Evolutionary conservation across 2,329 filamentous ascomycete species (phyloP).

Genomic region (Colletotrichum tropicicola): DNA sequence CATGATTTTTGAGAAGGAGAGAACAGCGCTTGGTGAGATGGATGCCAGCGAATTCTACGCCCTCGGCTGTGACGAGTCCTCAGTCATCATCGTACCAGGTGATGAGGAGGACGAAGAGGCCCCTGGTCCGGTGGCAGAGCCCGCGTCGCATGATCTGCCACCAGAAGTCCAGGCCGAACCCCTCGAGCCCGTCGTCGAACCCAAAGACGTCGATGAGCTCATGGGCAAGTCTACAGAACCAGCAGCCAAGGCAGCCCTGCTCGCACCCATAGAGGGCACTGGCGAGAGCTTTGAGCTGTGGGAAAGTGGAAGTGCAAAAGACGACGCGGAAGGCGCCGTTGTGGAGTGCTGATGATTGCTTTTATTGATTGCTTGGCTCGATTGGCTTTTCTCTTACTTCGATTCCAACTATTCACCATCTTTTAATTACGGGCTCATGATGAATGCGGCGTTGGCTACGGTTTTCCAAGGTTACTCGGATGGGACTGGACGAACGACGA

Average conservation of each 20-base stretch:
- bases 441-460: slow-evolving; percentile 25
- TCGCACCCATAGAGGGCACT: slow-evolving; percentile 66
- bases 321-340: slow-evolving; percentile 53
- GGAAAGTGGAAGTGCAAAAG: slow-evolving; percentile 74
- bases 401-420: slow-evolving; percentile 29
- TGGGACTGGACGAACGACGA: slow-evolving; percentile 6
- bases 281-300: slow-evolving; percentile 73
- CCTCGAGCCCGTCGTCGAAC: slow-evolving; percentile 28
- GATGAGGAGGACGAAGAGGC: slow-evolving; percentile 60
- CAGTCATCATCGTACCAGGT: slow-evolving; percentile 68
- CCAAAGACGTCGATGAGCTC: slow-evolving; percentile 45
- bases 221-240: slow-evolving; percentile 46
- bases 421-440: slow-evolving; percentile 29
- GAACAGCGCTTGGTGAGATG: slow-evolving; percentile 73
- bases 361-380: neutral
- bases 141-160: slow-evolving; percentile 35
- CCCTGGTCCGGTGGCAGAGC: slow-evolving; percentile 11
- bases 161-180: slow-evolving; percentile 37
- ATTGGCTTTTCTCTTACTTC: slow-evolving; percentile 4
- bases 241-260: slow-evolving; percentile 53
- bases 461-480: slow-evolving; percentile 3
- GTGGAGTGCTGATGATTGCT: slow-evolving; percentile 36
- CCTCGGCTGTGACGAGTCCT: slow-evolving; percentile 70
- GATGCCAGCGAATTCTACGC: slow-evolving; percentile 74
- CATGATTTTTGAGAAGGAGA: slow-evolving; percentile 71